These are phyloP conservation scores for Exophiala viscosa DNA, from an alignment of 2,329 filamentous ascomycete genomes.

Conservation along the genomic window DNA sequence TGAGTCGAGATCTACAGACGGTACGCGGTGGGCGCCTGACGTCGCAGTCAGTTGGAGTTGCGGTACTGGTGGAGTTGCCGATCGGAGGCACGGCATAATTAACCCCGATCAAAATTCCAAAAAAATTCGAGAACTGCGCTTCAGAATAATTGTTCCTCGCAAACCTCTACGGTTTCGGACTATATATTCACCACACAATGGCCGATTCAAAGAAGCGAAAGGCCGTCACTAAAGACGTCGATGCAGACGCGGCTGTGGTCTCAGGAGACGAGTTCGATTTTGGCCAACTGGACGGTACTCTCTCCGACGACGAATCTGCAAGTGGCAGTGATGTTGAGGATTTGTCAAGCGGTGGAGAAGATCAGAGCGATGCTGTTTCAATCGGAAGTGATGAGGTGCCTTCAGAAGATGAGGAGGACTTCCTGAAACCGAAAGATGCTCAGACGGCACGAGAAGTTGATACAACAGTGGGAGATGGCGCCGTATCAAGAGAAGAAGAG, in stretches of 20 bases:
- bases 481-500: conserved; percentile 35
- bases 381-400: conserved; percentile 14
- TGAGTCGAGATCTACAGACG: not conserved
- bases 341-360: conserved; percentile 8
- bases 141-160: not conserved
- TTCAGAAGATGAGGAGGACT: conserved; percentile 32
- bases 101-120: not conserved
- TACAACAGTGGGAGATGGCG: conserved; percentile 44
- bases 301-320: conserved; percentile 42
- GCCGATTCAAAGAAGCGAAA: conserved; percentile 58
- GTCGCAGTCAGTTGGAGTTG: not conserved
- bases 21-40: not conserved
- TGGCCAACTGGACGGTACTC: conserved; percentile 40
- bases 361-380: conserved; percentile 38
- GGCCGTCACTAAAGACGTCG: conserved; percentile 54
- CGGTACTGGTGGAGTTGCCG: not conserved
- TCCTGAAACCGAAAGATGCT: conserved; percentile 2
- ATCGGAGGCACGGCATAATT: not conserved
- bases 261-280: conserved; percentile 59
- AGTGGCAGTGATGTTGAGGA: conserved; percentile 36
- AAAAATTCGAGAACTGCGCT: conserved; percentile 1
- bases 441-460: conserved; percentile 51
- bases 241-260: conserved; percentile 47
- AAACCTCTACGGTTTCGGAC: not conserved
- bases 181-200: conserved; percentile 12